Percentiles rank a stretch among this genome's conserved stretches.
These are phyloP conservation scores for Nannochloris sp. DNA, from an alignment of 139 green algal genomes.

Conservation along the genomic window DNA sequence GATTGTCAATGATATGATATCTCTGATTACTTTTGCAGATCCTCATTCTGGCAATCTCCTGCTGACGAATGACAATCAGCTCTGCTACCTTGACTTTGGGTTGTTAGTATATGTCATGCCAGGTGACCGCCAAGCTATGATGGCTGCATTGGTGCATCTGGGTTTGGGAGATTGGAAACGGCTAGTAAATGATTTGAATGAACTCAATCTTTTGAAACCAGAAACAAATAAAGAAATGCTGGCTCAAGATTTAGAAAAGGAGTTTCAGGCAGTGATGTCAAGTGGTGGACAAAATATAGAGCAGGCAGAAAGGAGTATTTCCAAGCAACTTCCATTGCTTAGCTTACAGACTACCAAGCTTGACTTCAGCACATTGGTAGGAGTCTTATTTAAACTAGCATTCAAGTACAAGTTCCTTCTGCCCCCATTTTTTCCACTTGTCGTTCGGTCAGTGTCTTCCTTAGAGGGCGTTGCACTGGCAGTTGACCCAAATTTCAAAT, in stretches of 20 bases:
- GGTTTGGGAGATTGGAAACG: slow-evolving; percentile 69
- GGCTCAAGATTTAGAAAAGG: slow-evolving; percentile 23
- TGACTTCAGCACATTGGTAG: slow-evolving; percentile 93
- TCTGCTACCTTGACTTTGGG: slow-evolving; percentile 87
- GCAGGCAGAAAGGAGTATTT: no score
- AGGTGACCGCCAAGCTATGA: slow-evolving; percentile 68
- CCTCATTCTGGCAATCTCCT: slow-evolving; percentile 85
- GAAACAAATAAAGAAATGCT: slow-evolving; percentile 86
- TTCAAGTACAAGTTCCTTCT: slow-evolving; percentile 77
- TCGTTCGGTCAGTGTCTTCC: slow-evolving; percentile 84
- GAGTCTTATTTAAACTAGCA: slow-evolving; percentile 88
- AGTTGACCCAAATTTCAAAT: slow-evolving; percentile 65
- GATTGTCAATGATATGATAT: slow-evolving; percentile 11
- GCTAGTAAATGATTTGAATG: slow-evolving; percentile 92
- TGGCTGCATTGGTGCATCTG: slow-evolving; percentile 90
- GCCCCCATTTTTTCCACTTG: slow-evolving; percentile 90
- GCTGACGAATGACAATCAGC: slow-evolving; percentile 62
- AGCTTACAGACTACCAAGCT: slow-evolving; percentile 38
- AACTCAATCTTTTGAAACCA: slow-evolving; percentile 69
- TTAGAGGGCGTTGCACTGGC: slow-evolving; percentile 79
- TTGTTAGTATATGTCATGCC: slow-evolving; percentile 81
- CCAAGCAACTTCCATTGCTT: slow-evolving; percentile 23
- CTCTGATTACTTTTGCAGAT: slow-evolving; percentile 50
- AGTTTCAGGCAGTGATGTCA: slow-evolving; percentile 21
- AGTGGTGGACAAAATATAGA: no score